Percentiles rank a stretch among this genome's conserved stretches.
Evolutionary conservation across 2,329 filamentous ascomycete genomes (phyloP).

Genomic region (Fusarium bulbicola): DNA sequence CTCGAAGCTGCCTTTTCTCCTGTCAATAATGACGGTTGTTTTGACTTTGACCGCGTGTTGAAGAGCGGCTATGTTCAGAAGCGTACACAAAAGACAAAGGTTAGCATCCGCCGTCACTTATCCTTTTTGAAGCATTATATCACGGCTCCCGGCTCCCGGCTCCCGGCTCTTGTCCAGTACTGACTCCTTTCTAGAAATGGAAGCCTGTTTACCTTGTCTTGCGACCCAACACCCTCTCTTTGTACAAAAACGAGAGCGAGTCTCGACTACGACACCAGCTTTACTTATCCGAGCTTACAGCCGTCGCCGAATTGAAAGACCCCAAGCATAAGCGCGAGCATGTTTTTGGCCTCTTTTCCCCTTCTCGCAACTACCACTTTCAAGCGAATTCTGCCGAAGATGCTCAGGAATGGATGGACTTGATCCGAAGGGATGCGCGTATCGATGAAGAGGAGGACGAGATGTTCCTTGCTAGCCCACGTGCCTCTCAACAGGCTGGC

Average conservation of each 20-base stretch:
- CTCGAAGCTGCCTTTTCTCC: constrained; percentile 78
- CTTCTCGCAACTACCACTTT: constrained; percentile 90
- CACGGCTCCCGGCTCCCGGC: neutral
- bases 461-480: constrained; percentile 76
- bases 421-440: constrained; percentile 80
- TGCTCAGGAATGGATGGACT: constrained; percentile 84
- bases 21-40: constrained; percentile 94
- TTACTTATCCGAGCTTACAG: constrained; percentile 87
- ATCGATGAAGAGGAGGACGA: constrained; percentile 92
- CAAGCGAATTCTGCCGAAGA: constrained; percentile 79
- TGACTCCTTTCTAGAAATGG: constrained; percentile 73
- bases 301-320: constrained; percentile 87
- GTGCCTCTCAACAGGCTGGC: constrained; percentile 58
- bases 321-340: constrained; percentile 87
- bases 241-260: constrained; percentile 93
- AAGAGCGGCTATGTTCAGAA: constrained; percentile 89
- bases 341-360: constrained; percentile 92
- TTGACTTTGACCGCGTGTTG: constrained; percentile 93
- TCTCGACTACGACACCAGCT: constrained; percentile 90
- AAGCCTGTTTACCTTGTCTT: constrained; percentile 90
- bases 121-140: neutral
- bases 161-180: constrained; percentile 11
- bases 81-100: constrained; percentile 93
- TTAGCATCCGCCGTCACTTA: constrained; percentile 48
- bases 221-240: constrained; percentile 86